Percentiles rank a stretch among this genome's conserved stretches.
Evolutionary conservation across 192 early-diverging fungal species (phyloP).

Genomic region (Phycomyces nitens): DNA sequence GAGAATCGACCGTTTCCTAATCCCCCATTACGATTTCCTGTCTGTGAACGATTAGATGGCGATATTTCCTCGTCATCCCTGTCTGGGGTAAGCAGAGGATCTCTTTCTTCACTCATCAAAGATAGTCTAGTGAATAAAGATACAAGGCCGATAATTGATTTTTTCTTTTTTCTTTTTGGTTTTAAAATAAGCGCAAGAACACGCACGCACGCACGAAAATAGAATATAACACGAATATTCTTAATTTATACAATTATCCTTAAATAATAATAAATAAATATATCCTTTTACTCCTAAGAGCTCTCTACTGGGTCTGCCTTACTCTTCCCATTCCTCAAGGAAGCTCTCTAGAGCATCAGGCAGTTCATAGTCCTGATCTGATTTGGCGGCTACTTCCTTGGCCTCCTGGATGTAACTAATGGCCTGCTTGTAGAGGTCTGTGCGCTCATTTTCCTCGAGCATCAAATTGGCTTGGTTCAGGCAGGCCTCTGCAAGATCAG

Average conservation of each 20-base stretch:
- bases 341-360: conserved; percentile 35
- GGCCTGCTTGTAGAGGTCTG: conserved; percentile 22
- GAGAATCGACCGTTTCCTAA: conserved; percentile 29
- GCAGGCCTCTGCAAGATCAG: conserved; percentile 29
- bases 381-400: conserved; percentile 3
- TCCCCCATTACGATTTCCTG: background rate
- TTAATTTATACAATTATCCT: too few species aligned
- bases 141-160: background rate
- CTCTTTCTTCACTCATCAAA: conserved; percentile 21
- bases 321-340: conserved; percentile 32
- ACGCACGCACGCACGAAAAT: too few species aligned
- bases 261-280: too few species aligned
- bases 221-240: too few species aligned
- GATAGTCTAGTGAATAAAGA: background rate
- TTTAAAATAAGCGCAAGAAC: background rate
- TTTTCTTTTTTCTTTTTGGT: background rate
- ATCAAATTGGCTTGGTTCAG: conserved; percentile 34
- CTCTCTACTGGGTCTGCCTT: too few species aligned
- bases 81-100: conserved; percentile 17
- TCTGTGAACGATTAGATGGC: background rate
- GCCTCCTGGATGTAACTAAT: conserved; percentile 19
- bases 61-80: conserved; percentile 7
- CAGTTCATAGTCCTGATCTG: conserved; percentile 13
- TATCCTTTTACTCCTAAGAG: too few species aligned
- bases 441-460: conserved; percentile 21